Base-by-base conservation (phyloP, 169 alveolate genomes). In the Eimeria praecox region DNA sequence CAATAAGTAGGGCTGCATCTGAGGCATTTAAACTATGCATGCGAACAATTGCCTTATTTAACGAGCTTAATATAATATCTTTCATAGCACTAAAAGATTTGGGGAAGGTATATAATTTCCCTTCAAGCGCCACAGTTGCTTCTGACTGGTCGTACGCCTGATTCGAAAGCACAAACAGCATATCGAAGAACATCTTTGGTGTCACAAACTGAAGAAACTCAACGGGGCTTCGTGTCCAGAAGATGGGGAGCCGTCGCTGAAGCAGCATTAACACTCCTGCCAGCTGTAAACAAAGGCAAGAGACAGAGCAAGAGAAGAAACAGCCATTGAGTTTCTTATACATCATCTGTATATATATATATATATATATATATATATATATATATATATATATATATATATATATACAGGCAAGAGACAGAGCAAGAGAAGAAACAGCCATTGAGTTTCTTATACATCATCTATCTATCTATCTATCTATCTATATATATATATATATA, bases 101-200 rank as follows among this genome's bases (percentile, higher is more conserved):
- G 38, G 95, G 92, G 64, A 92, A 92, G 0, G 87, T 54, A 82
- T 92, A 92, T 73, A 92, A 44, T 33, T 86, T 77, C n/a, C 95
- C 92, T 20, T 92, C 95, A 0, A 92, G 54, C 6, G n/a, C 24
- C 12, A 92, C 71, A 5, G 82, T 59, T 2, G 95, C 75, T 40
- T 77, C 91, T n/a, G 71, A 35, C 85, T 77, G 92, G 54, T 92
- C 86, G 38, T 80, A 71, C 54, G 88, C 73, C 83, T 62, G 75
- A 52, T 49, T 86, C 6, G 95, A 54, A 22, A 92, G 73, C 30
- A 78, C 42, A 27, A 42, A 46, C 8, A 92, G 38, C 24, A 52
- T 77, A 44, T 92, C 95, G 73, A 80, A 92, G 22, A 92, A 78
- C 92, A 92, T 77, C 30, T 92, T 92, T 30, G 95, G 95, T 2